These are phyloP conservation scores for Apiospora arundinis DNA, from an alignment of 2,329 filamentous ascomycete genomes.

Conservation along the genomic window DNA sequence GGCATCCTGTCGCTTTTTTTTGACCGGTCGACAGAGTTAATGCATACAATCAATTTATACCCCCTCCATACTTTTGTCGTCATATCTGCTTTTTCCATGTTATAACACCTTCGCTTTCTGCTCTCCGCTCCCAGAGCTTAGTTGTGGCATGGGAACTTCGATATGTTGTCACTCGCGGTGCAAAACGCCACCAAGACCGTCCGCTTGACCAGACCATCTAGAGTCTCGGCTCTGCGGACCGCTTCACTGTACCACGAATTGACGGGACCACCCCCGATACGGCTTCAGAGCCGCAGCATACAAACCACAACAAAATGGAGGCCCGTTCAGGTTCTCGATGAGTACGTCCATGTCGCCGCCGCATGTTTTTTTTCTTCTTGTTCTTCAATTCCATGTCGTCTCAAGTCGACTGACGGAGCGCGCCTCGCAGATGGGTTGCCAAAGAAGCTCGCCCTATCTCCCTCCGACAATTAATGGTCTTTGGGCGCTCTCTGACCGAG, in stretches of 20 bases:
- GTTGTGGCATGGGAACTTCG: conserved; percentile 42
- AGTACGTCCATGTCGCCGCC: conserved; percentile 51
- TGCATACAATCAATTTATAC: not conserved
- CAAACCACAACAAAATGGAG: conserved; percentile 58
- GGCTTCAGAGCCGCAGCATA: conserved; percentile 27
- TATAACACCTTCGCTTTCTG: not conserved
- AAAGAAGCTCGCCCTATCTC: conserved; percentile 95
- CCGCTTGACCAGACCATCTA: conserved; percentile 33
- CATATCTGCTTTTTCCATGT: not conserved
- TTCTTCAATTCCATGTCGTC: too few relatives aligned
- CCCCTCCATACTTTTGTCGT: not conserved
- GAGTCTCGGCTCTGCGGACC: conserved; percentile 24
- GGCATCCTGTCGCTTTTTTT: not conserved
- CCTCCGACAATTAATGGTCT: conserved; percentile 94
- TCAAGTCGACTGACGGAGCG: not conserved
- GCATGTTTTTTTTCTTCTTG: not conserved
- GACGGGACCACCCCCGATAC: not conserved
- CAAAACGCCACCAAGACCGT: conserved; percentile 45
- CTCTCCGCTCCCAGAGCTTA: conserved; percentile 18
- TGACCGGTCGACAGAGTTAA: conserved; percentile 1
- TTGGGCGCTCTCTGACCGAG: conserved; percentile 92
- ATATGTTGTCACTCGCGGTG: conserved; percentile 54
- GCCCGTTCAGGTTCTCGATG: conserved; percentile 68
- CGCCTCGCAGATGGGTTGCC: conserved; percentile 77
- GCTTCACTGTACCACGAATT: not conserved